phyloP scores from a whole-genome alignment of 1,284 basidiomycete genomes.

The Phlebopus sp. region DNA sequence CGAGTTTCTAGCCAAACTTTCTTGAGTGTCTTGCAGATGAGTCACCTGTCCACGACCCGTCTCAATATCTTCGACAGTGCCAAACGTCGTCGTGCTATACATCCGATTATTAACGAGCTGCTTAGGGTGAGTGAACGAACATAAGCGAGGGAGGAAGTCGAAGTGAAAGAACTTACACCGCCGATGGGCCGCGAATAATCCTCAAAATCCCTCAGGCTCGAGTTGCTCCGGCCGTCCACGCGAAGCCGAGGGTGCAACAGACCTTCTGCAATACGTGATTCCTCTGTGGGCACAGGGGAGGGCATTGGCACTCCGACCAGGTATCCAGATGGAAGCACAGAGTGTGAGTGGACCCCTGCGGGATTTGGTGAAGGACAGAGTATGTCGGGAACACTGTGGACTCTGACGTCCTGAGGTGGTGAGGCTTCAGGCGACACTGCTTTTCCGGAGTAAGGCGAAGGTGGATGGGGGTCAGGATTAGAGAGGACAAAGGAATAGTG shows the following conservation, averaged over 20 bases:
- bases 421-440: slow-evolving; percentile 1
- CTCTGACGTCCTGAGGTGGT: slow-evolving; percentile 4
- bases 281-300: slow-evolving; percentile 38
- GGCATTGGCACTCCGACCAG: slow-evolving; percentile 21
- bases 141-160: not conserved
- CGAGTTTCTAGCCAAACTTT: not conserved
- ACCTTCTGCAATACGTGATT: slow-evolving; percentile 34
- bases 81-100: slow-evolving; percentile 40
- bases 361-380: not conserved
- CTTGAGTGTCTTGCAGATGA: slow-evolving; percentile 4
- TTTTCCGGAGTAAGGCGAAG: slow-evolving; percentile 17
- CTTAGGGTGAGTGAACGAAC: not conserved
- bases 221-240: slow-evolving; percentile 32
- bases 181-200: slow-evolving; percentile 45
- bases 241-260: slow-evolving; percentile 37
- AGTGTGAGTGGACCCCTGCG: slow-evolving; percentile 1
- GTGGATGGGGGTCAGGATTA: slow-evolving; percentile 26
- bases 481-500: slow-evolving; percentile 33
- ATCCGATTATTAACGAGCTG: slow-evolving; percentile 39
- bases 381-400: not conserved
- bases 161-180: slow-evolving; percentile 32
- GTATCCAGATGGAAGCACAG: slow-evolving; percentile 5
- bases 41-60: slow-evolving; percentile 11
- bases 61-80: slow-evolving; percentile 29
- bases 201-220: slow-evolving; percentile 42